These are phyloP conservation scores for Pulicaria dysenterica DNA, from an alignment of 129 eudicot genomes.

Conservation along the genomic window DNA sequence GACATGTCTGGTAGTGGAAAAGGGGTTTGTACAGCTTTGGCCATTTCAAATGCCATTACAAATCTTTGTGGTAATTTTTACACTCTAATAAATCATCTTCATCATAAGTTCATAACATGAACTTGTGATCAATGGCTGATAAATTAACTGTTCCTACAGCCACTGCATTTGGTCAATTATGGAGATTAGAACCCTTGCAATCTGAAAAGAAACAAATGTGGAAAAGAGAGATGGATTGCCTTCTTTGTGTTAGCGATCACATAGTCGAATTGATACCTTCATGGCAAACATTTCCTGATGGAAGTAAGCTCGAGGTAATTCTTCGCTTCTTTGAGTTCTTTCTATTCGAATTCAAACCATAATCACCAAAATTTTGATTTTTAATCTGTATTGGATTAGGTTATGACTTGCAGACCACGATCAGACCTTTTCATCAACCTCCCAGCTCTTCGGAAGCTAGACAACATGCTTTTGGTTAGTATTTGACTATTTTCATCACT, in stretches of 20 bases:
- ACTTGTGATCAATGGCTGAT: constrained; percentile 3
- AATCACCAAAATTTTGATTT: neutral
- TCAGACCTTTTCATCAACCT: constrained; percentile 78
- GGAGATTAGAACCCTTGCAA: constrained; percentile 90
- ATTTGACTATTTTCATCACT: neutral
- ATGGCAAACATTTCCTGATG: constrained; percentile 92
- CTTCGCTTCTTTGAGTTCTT: no score
- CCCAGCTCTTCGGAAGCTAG: constrained; percentile 92
- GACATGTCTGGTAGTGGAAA: constrained; percentile 98
- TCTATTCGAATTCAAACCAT: neutral
- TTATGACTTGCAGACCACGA: constrained; percentile 85
- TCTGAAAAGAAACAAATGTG: constrained; percentile 83
- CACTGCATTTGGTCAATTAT: constrained; percentile 81
- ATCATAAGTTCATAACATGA: neutral
- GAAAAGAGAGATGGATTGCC: constrained; percentile 93
- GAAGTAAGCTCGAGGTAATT: constrained; percentile 82
- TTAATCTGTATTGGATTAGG: constrained; percentile 38
- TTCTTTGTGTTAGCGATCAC: constrained; percentile 84
- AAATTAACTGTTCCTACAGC: constrained; percentile 44
- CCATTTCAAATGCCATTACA: constrained; percentile 89
- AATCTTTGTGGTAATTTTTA: constrained; percentile 68
- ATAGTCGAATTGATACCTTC: constrained; percentile 83
- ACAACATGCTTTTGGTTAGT: constrained; percentile 86
- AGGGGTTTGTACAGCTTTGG: constrained; percentile 88
- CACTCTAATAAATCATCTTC: neutral